Conservation (phyloP, 805 yeast species). For the Wickerhamomyces pijperi region DNA sequence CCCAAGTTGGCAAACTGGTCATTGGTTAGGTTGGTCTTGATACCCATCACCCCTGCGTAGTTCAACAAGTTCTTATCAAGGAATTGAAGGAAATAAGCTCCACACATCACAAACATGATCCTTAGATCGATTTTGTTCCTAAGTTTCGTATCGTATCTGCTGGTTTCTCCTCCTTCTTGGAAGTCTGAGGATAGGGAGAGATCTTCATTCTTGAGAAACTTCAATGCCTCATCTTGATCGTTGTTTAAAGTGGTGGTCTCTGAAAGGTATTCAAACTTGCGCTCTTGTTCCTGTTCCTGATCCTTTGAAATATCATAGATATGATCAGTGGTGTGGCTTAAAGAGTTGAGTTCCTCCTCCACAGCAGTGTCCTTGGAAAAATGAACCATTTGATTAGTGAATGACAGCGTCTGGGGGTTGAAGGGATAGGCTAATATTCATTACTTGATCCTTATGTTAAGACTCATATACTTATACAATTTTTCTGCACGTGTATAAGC, state of each 20-base stretch:
- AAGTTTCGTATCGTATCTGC: slow-evolving; percentile 2
- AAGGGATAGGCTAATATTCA: too few relatives aligned
- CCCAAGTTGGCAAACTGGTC: slow-evolving; percentile 42
- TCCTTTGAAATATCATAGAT: too few relatives aligned
- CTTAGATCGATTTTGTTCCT: slow-evolving; percentile 33
- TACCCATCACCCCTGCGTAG: slow-evolving; percentile 58
- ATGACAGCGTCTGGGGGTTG: too few relatives aligned
- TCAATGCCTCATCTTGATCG: slow-evolving; percentile 17
- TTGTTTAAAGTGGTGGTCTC: slow-evolving; percentile 8
- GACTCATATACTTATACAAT: too few relatives aligned
- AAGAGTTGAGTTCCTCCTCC: too few relatives aligned
- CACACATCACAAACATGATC: slow-evolving; percentile 38
- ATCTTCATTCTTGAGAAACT: slow-evolving; percentile 10
- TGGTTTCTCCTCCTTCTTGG: background rate
- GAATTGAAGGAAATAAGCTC: slow-evolving; percentile 44
- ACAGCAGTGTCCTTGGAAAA: too few relatives aligned
- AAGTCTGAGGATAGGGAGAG: slow-evolving; percentile 1
- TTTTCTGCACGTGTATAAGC: too few relatives aligned
- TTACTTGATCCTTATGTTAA: too few relatives aligned
- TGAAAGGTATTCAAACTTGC: background rate
- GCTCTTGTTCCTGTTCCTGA: too few relatives aligned
- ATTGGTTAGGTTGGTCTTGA: slow-evolving; percentile 33
- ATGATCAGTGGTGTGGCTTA: too few relatives aligned
- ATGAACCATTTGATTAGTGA: too few relatives aligned
- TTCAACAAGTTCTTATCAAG: slow-evolving; percentile 49